These are phyloP conservation scores for Ogataea nitratoaversa DNA, from an alignment of 805 yeast species.

Conservation along the genomic window DNA sequence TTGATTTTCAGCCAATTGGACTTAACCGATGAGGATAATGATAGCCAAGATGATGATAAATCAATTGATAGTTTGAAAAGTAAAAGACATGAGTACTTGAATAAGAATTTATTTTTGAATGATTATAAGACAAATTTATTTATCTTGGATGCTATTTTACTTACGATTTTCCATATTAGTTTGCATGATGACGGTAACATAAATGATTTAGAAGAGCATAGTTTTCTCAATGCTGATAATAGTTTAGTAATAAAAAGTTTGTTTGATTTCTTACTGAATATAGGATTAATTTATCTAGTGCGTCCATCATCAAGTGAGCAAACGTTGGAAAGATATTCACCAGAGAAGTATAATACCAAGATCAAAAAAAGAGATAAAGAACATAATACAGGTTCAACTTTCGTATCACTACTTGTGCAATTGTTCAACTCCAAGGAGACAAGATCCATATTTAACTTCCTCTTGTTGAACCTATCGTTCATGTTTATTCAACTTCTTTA, in stretches of 20 bases:
- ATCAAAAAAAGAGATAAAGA: constrained; percentile 1
- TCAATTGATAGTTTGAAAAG: constrained; percentile 3
- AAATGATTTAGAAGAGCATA: not conserved
- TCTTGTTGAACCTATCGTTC: constrained; percentile 81
- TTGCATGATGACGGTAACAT: constrained; percentile 2
- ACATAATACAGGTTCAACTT: constrained; percentile 10
- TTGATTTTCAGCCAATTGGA: constrained; percentile 29
- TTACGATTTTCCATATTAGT: constrained; percentile 12
- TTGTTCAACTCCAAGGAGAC: constrained; percentile 61
- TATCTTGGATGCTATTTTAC: constrained; percentile 15
- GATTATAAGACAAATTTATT: constrained; percentile 23
- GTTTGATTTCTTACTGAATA: constrained; percentile 10
- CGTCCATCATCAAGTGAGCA: too few species aligned
- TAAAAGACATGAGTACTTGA: constrained; percentile 16
- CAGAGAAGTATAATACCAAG: constrained; percentile 1
- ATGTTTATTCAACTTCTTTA: constrained; percentile 92
- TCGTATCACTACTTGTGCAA: constrained; percentile 27
- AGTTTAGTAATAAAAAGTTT: constrained; percentile 7
- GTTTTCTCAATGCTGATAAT: not conserved
- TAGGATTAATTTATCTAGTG: constrained; percentile 10
- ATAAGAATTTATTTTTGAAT: constrained; percentile 19
- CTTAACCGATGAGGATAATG: constrained; percentile 5
- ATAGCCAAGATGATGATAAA: too few species aligned
- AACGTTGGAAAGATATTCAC: too few species aligned
- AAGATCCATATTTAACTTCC: constrained; percentile 80